Evolutionary conservation across 2,329 filamentous ascomycete genomes (phyloP), one percentile per base, ranked within the genome.

Genomic region (Pyrenochaeta sp.): DNA sequence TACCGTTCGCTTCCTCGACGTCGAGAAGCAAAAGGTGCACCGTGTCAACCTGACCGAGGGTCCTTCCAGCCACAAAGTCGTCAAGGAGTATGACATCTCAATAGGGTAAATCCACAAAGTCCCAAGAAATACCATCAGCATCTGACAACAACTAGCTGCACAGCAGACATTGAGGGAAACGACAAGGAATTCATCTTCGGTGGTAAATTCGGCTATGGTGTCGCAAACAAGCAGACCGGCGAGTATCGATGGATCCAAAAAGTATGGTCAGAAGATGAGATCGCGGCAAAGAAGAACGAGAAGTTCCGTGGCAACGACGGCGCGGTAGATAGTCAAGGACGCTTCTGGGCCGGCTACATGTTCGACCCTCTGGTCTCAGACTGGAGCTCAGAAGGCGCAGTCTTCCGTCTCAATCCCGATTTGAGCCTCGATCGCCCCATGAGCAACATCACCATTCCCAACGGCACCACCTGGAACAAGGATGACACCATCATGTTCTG

Each of bases 291-390:
- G 20, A 82, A 81, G 67, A 76, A 77, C 32, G 75, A 79, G 50
- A 75, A 77, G 18, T 81, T 90, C 72, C 83, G 89, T 49, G 83
- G 83, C 75, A 97, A 97, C 71, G 93, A 97, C 70, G 92, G 92
- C 41, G 89, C 87, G 4, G 87, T 91, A 45, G 92, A 97, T 70
- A 87, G 87, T 21, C 83, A 87, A 58, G 92, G 93, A 29, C 82
- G 91, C 30, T 95, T 94, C 77, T 96, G 91, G 90, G 82, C 92
- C 5, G 91, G 92, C 7, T 85, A 85, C 58, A 96, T 97, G 90
- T 95, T 91, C 58, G 91, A 96, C 69, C 89, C 91, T 49, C 80
- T 87, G 67, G 79, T 68, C 5, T 83, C 88, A 73, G 84, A 75
- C 30, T 54, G 85, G 40, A 83, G 65, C 23, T 71, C 75, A 42